Evolutionary conservation across 2,329 filamentous ascomycete genomes (phyloP).

Genomic region (Scedosporium apiospermum): DNA sequence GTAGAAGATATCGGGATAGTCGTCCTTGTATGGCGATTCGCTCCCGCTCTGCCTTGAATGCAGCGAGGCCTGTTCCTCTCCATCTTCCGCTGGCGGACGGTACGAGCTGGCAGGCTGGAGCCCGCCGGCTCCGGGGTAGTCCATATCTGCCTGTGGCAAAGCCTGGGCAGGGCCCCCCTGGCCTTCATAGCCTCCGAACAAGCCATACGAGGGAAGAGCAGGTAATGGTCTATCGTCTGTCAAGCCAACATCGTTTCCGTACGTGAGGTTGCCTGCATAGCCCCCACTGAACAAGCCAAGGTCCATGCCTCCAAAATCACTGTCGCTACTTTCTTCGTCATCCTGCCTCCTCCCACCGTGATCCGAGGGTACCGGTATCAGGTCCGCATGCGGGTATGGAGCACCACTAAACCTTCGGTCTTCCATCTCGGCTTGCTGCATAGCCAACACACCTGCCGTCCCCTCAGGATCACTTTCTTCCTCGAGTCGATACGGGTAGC

Average conservation of each 20-base stretch:
- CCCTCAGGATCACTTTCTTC: constrained; percentile 87
- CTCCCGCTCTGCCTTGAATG: constrained; percentile 48
- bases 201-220: constrained; percentile 26
- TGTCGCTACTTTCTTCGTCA: constrained; percentile 56
- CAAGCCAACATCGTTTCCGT: constrained; percentile 37
- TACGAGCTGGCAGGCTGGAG: constrained; percentile 54
- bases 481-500: constrained; percentile 18
- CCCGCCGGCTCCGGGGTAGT: constrained; percentile 85
- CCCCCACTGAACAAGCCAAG: constrained; percentile 66
- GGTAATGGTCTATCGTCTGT: constrained; percentile 38
- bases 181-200: constrained; percentile 16
- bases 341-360: constrained; percentile 35
- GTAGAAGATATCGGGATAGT: constrained; percentile 87
- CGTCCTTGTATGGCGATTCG: constrained; percentile 59
- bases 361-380: constrained; percentile 20
- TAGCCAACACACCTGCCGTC: constrained; percentile 70
- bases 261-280: constrained; percentile 44
- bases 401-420: constrained; percentile 38
- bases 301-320: constrained; percentile 64
- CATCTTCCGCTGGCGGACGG: constrained; percentile 84
- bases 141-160: constrained; percentile 60
- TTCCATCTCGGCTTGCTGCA: constrained; percentile 77
- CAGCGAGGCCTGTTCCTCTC: constrained; percentile 63
- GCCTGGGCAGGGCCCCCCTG: constrained; percentile 29
- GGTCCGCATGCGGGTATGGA: constrained; percentile 10